Conservation (phyloP, 257 asterid species). For the Orobanche coerulescens region DNA sequence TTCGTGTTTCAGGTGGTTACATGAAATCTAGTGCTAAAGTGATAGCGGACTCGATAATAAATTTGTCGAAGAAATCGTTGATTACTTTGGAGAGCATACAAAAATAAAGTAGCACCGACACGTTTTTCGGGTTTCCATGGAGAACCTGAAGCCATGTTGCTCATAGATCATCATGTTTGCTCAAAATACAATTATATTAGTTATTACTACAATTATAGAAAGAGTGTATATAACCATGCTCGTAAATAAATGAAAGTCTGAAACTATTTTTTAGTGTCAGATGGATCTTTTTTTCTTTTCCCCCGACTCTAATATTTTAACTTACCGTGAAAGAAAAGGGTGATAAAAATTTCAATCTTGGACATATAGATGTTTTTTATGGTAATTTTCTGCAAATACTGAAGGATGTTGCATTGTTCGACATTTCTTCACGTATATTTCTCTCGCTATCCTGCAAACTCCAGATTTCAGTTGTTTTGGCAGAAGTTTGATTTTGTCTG, state of each 20-base stretch:
- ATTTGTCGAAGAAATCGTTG: conserved; percentile 59
- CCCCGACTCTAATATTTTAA: too few species aligned
- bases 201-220: not conserved
- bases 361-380: too few species aligned
- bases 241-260: not conserved
- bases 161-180: not conserved
- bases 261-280: too few species aligned
- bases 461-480: not conserved
- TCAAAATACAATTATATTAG: not conserved
- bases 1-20: conserved; percentile 66
- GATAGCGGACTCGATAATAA: conserved; percentile 76
- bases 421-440: not conserved
- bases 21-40: conserved; percentile 92
- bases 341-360: too few species aligned
- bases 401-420: not conserved
- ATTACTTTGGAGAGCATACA: conserved; percentile 37
- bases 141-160: not conserved
- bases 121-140: not conserved
- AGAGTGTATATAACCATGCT: not conserved
- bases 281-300: too few species aligned
- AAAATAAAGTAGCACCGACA: conserved; percentile 20
- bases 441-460: not conserved
- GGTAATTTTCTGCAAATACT: too few species aligned
- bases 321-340: too few species aligned
- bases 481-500: conserved; percentile 2